Base-by-base conservation (phyloP, 1,139 yeast species). In the Pichia sp. region DNA sequence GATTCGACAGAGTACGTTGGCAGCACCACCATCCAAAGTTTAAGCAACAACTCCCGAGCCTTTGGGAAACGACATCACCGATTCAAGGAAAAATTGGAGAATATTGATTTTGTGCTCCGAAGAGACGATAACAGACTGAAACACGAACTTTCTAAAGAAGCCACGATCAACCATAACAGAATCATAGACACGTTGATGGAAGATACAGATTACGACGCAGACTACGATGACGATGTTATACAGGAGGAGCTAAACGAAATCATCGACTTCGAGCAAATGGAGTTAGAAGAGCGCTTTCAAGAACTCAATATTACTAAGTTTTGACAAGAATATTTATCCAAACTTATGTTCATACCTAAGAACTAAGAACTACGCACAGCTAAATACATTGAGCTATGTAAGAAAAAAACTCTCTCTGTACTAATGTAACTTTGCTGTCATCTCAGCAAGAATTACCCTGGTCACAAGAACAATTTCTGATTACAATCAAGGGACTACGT, bases 181-280 rank as follows among this genome's bases (percentile, higher is more conserved):
- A 31, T 11, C 11, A 8, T 31, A 8, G 34, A 31, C 34, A 59
- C 4, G 66, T 61, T 40, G 55, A 58, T 41, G 62, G 57, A 66
- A 45, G 64, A 64, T 7, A 67, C 61, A 31, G 61, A 61, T 47
- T 65, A 63, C 52, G 64, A 61, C 23, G 61, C 57, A 13, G 58
- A 58, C 47, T 43, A 50, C 16, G 51, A 55, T 31, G 30, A 47
- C 10, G 44, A 31, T 3, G 19, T 16, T 5, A 29, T 38, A n/a
- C 10, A 38, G 16, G 8, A 50, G 42, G 40, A 46, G 16, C 38
- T 32, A 8, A 48, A 56, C 55, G 67, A 62, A 49, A 51, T 51
- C 16, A 46, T 48, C 29, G 49, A 54, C 16, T 29, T 52, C 54
- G 52, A 52, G 55, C 23, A 42, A 23, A 19, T 54, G 45, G 59